A percentile compares a stretch with the other conserved stretches of the same genome.
phyloP scores from a whole-genome alignment of 108 stramenopile species.

The Pseudonitzschia pungens region DNA sequence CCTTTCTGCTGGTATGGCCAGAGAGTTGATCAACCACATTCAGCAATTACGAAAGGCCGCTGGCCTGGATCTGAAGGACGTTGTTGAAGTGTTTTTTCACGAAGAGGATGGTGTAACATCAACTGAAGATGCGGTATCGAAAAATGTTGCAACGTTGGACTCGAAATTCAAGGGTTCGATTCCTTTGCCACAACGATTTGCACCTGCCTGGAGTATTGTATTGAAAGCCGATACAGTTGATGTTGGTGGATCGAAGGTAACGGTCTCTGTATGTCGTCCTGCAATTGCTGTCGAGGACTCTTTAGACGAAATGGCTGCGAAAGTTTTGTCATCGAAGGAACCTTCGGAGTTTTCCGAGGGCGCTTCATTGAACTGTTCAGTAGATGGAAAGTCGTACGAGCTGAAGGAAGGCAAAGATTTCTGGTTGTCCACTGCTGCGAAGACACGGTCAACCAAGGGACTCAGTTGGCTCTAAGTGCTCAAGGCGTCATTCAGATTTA shows the following conservation, averaged over 20 bases:
- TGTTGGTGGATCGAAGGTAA: conserved; percentile 73
- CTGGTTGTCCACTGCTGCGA: conserved; percentile 65
- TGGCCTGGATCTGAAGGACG: conserved; percentile 84
- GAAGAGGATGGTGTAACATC: conserved; percentile 66
- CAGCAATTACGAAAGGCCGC: conserved; percentile 96
- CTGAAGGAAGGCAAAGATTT: conserved; percentile 74
- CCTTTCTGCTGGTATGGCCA: conserved; percentile 84
- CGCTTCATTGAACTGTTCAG: conserved; percentile 29
- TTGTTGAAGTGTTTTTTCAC: conserved; percentile 89
- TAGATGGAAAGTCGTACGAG: conserved; percentile 60
- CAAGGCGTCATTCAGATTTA: neutral
- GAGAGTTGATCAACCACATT: conserved; percentile 94
- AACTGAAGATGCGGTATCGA: conserved; percentile 67
- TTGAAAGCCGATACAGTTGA: conserved; percentile 69
- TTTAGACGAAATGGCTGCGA: conserved; percentile 49
- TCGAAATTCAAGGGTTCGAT: conserved; percentile 82
- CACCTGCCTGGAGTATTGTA: conserved; percentile 65
- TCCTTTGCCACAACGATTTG: conserved; percentile 74
- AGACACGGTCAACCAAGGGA: conserved; percentile 53
- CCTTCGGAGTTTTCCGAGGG: conserved; percentile 46
- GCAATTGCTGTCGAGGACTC: conserved; percentile 64
- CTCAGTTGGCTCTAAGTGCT: conserved; percentile 43
- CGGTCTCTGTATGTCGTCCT: conserved; percentile 77
- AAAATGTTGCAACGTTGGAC: conserved; percentile 67
- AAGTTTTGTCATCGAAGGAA: conserved; percentile 67